Evolutionary conservation across 768 basidiomycete species (phyloP).

Genomic region (Holtermannia corniformis): DNA sequence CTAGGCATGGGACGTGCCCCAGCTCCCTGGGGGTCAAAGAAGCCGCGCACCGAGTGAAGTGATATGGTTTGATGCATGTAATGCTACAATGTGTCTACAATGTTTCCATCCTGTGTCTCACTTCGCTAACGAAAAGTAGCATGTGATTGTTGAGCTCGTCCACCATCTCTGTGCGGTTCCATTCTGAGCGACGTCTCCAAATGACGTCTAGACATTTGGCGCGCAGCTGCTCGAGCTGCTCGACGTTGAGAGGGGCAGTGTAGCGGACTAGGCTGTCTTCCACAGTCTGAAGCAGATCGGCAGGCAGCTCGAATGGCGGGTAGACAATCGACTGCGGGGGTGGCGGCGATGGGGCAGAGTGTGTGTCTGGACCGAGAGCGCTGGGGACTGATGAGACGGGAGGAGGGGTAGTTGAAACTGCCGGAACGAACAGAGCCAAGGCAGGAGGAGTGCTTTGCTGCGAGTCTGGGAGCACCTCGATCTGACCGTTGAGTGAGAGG

Average conservation of each 20-base stretch:
- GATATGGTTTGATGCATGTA: background rate
- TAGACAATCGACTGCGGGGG: background rate
- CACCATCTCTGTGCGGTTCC: conserved; percentile 67
- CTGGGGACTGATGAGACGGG: conserved; percentile 4
- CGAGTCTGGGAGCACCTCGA: background rate
- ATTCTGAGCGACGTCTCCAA: conserved; percentile 73
- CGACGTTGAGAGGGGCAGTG: conserved; percentile 61
- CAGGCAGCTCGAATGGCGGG: conserved; percentile 66
- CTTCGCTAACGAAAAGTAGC: conserved; percentile 59
- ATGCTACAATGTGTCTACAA: too few species aligned
- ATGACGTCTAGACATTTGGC: conserved; percentile 68
- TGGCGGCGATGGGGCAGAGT: conserved; percentile 19
- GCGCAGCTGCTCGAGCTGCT: conserved; percentile 87
- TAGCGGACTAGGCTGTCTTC: conserved; percentile 46
- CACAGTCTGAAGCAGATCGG: conserved; percentile 48
- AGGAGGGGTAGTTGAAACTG: background rate
- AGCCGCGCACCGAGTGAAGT: background rate
- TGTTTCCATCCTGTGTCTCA: conserved; percentile 27
- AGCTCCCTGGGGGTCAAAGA: background rate
- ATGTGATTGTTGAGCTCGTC: conserved; percentile 53
- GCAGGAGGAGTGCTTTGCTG: background rate
- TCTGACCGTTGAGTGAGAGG: background rate
- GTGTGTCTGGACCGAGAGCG: conserved; percentile 43
- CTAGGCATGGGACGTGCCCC: background rate
- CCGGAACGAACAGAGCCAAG: conserved; percentile 14